These are phyloP conservation scores for Monascus ruber DNA, from an alignment of 2,329 filamentous ascomycete genomes.

Conservation along the genomic window DNA sequence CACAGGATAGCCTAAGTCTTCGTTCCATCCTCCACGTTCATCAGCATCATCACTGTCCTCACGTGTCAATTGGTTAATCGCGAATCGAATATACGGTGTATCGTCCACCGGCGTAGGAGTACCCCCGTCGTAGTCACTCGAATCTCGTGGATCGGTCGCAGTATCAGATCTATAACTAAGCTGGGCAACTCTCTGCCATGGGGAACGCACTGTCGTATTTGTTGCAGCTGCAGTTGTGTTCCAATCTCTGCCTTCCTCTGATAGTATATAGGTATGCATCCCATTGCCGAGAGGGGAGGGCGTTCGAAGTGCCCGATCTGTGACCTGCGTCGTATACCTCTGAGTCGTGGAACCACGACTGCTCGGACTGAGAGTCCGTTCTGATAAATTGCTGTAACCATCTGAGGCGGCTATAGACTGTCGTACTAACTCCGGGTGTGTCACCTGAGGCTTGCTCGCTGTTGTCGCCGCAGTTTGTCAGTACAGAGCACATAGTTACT, in stretches of 20 bases:
- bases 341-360: constrained; percentile 26
- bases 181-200: constrained; percentile 11
- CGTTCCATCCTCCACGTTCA: constrained; percentile 39
- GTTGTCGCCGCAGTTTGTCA: constrained; percentile 5
- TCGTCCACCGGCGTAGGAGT: constrained; percentile 66
- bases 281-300: constrained; percentile 14
- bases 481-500: constrained; percentile 4
- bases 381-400: constrained; percentile 39
- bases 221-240: constrained; percentile 5
- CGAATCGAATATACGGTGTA: constrained; percentile 78
- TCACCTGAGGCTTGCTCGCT: constrained; percentile 36
- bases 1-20: constrained; percentile 34
- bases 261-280: constrained; percentile 1
- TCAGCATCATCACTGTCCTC: constrained; percentile 48
- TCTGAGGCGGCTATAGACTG: constrained; percentile 39
- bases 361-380: constrained; percentile 25
- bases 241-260: not conserved
- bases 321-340: constrained; percentile 36
- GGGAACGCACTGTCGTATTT: constrained; percentile 17
- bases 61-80: constrained; percentile 73
- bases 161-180: constrained; percentile 14
- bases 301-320: constrained; percentile 18
- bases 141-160: constrained; percentile 11
- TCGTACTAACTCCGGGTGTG: constrained; percentile 28
- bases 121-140: constrained; percentile 22